Evolutionary conservation across 208 protist species (phyloP), one percentile per base, ranked within the genome.

Genomic region (Wallacemonas sp.): DNA sequence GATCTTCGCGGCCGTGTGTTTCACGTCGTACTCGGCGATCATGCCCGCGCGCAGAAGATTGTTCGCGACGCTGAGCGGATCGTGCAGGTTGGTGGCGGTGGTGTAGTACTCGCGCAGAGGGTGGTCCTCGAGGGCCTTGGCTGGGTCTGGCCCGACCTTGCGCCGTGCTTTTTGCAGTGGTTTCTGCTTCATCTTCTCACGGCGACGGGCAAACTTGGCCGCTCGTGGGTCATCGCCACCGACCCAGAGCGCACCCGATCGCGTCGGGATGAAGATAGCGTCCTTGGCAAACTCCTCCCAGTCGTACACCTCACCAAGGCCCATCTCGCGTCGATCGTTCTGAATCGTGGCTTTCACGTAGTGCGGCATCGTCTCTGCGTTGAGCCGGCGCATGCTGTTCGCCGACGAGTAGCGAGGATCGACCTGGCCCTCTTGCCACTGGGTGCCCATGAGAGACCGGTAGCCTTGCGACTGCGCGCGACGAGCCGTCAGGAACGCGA

Each of bases 281-380:
- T 94, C 90, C 70, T 92, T 88, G 3, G 87, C 85, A 76, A 96
- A 96, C 61, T 96, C 90, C n/a, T 72, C 62, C 90, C 90, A 96
- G 70, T 94, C 85, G 57, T 82, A 78, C 1, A 96, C 76, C 74
- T 96, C 85, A 11, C 78, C 78, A 0, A 96, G 82, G 1, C 87
- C 85, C 84, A 94, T 92, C 52, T 96, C 85, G 9, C 90, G 77
- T 5, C 90, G 78, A 65, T 94, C 87, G 63, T 93, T 96, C 64
- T 96, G 90, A 29, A 96, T 96, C 8, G 87, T 90, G 9, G 90
- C 85, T 72, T 87, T 92, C 8, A 96, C 89, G 61, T 92, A 93
- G 71, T 95, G 89, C 34, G 89, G 77, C 79, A 92, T 90, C 55
- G 89, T 95, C 38, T 92, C 86, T 0, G 89, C 71, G 54, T 95